Conservation (phyloP, 352 stramenopile genomes). For the Phytophthora meadii region DNA sequence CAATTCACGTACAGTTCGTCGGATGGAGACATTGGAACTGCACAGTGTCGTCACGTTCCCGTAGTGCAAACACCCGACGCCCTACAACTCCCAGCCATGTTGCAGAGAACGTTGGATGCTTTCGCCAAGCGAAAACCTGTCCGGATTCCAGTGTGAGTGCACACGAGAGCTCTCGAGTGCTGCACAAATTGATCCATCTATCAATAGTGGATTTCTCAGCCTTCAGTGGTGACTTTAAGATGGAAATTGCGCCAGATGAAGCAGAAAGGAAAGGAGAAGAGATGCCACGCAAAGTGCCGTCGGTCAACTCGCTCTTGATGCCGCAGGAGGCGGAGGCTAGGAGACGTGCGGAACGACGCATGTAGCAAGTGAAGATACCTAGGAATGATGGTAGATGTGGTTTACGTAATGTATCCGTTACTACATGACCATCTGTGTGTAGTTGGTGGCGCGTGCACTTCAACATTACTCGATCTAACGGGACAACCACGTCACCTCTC, state of each 20-base stretch:
- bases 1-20: slow-evolving; percentile 47
- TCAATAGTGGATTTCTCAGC: slow-evolving; percentile 22
- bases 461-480: slow-evolving; percentile 4
- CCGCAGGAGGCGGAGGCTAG: slow-evolving; percentile 8
- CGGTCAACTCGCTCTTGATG: slow-evolving; percentile 13
- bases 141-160: slow-evolving; percentile 56
- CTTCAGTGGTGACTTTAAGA: slow-evolving; percentile 10
- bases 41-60: slow-evolving; percentile 45
- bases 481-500: not conserved
- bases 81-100: slow-evolving; percentile 66
- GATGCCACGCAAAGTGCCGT: not conserved
- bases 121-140: slow-evolving; percentile 60
- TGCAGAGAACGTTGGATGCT: slow-evolving; percentile 3
- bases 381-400: slow-evolving; percentile 15
- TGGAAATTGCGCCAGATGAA: slow-evolving; percentile 17
- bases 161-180: slow-evolving; percentile 51
- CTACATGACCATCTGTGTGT: not conserved
- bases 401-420: slow-evolving; percentile 21
- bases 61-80: slow-evolving; percentile 52
- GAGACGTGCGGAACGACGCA: slow-evolving; percentile 40
- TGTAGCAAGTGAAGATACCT: slow-evolving; percentile 5
- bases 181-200: slow-evolving; percentile 53
- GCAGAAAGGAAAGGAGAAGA: not conserved
- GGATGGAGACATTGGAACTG: slow-evolving; percentile 73
- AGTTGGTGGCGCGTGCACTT: not conserved